Evolutionary conservation across 2,329 filamentous ascomycete genomes (phyloP).

Genomic region (Colletotrichum karsti): DNA sequence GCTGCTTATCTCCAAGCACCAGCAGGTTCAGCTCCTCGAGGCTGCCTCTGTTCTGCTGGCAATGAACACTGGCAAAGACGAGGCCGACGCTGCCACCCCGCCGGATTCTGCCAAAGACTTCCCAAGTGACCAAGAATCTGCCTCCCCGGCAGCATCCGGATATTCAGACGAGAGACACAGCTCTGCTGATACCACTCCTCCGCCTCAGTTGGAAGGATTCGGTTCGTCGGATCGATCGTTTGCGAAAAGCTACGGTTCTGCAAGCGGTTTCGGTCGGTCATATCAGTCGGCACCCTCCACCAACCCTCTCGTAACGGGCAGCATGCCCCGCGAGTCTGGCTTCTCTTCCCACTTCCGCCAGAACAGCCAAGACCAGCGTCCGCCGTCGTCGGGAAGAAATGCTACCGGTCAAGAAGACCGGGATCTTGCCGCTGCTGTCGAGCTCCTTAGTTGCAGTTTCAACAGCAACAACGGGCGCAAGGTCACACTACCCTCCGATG

Average conservation of each 20-base stretch:
- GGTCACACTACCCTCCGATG: slow-evolving; percentile 71
- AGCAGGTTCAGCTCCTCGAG: slow-evolving; percentile 97
- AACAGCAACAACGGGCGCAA: slow-evolving; percentile 75
- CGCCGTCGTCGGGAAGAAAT: slow-evolving; percentile 81
- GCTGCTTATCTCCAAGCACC: slow-evolving; percentile 97
- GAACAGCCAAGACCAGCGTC: slow-evolving; percentile 74
- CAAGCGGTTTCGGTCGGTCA: slow-evolving; percentile 74
- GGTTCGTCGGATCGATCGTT: slow-evolving; percentile 57
- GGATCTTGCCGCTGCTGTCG: slow-evolving; percentile 88
- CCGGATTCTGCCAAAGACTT: slow-evolving; percentile 73
- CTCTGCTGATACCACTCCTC: slow-evolving; percentile 92
- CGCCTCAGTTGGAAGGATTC: slow-evolving; percentile 76
- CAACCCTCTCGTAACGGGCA: slow-evolving; percentile 58
- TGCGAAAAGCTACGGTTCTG: slow-evolving; percentile 67
- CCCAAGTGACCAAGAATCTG: slow-evolving; percentile 81
- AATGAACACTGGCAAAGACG: slow-evolving; percentile 71
- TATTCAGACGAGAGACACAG: slow-evolving; percentile 82
- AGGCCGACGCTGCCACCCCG: slow-evolving; percentile 64
- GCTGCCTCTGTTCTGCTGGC: slow-evolving; percentile 94
- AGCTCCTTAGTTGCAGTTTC: slow-evolving; percentile 91
- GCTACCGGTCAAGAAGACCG: slow-evolving; percentile 82
- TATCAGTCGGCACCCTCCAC: slow-evolving; percentile 77
- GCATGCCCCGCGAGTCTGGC: slow-evolving; percentile 58
- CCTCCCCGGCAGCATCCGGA: slow-evolving; percentile 81
- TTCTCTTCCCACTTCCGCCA: slow-evolving; percentile 72